These are phyloP conservation scores for Hypoxylon sp. DNA, from an alignment of 2,329 filamentous ascomycete genomes.

Conservation along the genomic window DNA sequence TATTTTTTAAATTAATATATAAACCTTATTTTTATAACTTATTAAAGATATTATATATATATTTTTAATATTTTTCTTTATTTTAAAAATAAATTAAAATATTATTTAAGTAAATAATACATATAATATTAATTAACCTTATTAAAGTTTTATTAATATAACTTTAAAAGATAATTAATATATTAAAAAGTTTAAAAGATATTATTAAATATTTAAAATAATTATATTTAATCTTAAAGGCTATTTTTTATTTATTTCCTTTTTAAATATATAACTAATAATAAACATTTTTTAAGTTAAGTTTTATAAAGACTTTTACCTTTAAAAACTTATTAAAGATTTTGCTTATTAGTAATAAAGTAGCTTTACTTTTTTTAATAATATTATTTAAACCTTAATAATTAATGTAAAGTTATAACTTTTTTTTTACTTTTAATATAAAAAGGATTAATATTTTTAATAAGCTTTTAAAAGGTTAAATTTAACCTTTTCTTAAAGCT, in stretches of 20 bases:
- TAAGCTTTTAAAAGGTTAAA: neutral
- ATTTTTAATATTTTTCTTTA: too few relatives aligned
- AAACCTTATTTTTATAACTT: neutral
- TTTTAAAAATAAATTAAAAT: too few relatives aligned
- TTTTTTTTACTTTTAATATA: constrained; percentile 1
- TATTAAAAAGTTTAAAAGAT: too few relatives aligned
- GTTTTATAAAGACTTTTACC: neutral
- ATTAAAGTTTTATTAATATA: too few relatives aligned
- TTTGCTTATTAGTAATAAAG: neutral
- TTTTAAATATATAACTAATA: neutral
- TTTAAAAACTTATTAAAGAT: neutral
- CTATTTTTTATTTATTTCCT: too few relatives aligned
- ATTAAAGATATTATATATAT: constrained; percentile 4
- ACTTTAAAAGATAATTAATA: too few relatives aligned
- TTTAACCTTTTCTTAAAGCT: neutral
- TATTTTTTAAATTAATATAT: neutral
- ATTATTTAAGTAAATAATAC: too few relatives aligned
- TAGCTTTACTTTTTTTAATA: neutral
- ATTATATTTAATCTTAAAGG: too few relatives aligned
- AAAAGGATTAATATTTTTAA: neutral
- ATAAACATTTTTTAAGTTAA: constrained; percentile 5
- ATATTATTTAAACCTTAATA: neutral
- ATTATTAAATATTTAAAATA: too few relatives aligned
- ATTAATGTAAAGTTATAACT: constrained; percentile 1
- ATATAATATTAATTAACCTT: too few relatives aligned